phyloP scores from a whole-genome alignment of 192 early-diverging fungal species.

The Rhizophagus prolifer region DNA sequence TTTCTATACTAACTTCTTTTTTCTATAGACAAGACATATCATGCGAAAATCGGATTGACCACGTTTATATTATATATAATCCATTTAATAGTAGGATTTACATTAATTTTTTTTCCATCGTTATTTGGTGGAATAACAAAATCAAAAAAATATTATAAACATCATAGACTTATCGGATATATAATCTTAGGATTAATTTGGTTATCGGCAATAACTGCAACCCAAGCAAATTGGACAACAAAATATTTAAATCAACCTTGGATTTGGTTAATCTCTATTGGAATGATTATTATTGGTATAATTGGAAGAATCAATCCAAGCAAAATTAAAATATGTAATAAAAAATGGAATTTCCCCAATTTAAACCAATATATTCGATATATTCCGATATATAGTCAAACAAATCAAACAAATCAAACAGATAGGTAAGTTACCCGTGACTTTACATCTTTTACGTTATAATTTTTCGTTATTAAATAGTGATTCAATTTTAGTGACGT shows the following conservation, averaged over 20 bases:
- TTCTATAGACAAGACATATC: conserved; percentile 15
- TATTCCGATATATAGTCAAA: too few relatives aligned
- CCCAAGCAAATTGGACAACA: conserved; percentile 32
- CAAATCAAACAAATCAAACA: too few relatives aligned
- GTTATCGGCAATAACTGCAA: conserved; percentile 36
- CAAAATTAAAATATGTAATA: conserved; percentile 22
- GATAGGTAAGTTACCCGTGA: too few relatives aligned
- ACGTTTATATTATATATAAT: conserved; percentile 32
- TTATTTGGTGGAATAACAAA: conserved; percentile 30
- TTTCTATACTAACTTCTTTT: too few relatives aligned
- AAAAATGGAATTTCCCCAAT: too few relatives aligned
- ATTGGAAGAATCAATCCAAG: background rate
- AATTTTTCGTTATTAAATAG: too few relatives aligned
- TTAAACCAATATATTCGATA: too few relatives aligned
- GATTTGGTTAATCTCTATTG: conserved; percentile 5
- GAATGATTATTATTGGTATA: background rate
- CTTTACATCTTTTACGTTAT: too few relatives aligned
- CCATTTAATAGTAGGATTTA: conserved; percentile 33
- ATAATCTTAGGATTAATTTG: conserved; percentile 31
- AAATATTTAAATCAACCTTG: conserved; percentile 10
- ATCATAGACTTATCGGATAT: conserved; percentile 41
- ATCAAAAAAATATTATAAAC: conserved; percentile 38
- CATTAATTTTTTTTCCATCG: conserved; percentile 31
- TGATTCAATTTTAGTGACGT: too few relatives aligned
- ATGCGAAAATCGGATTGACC: conserved; percentile 35